Percentiles rank a stretch among this genome's conserved stretches.
Conservation (phyloP, 208 protist genomes). For the Wallacemonas rigidus region DNA sequence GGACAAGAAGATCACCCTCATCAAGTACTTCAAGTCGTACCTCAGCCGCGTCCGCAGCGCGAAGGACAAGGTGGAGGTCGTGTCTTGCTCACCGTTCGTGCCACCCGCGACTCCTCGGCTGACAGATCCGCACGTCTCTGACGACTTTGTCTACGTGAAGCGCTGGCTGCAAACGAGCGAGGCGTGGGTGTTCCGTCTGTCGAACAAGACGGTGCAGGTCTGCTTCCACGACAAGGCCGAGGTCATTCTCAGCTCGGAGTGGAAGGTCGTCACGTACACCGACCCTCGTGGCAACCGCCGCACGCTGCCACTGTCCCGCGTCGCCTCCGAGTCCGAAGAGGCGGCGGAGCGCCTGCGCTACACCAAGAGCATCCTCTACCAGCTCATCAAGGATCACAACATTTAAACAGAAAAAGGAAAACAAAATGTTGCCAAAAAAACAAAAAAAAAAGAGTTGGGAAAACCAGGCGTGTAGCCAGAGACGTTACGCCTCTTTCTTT, state of each 20-base stretch:
- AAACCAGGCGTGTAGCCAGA: background rate
- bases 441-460: background rate
- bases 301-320: conserved; percentile 35
- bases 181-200: conserved; percentile 96
- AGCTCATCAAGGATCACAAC: conserved; percentile 41
- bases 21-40: conserved; percentile 96
- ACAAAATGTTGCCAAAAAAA: background rate
- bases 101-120: conserved; percentile 29
- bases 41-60: conserved; percentile 57
- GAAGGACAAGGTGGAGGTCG: conserved; percentile 60
- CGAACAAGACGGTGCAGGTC: conserved; percentile 95
- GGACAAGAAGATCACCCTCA: conserved; percentile 97
- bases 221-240: conserved; percentile 94
- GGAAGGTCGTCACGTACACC: conserved; percentile 89
- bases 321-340: conserved; percentile 36
- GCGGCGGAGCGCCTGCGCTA: conserved; percentile 37
- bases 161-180: conserved; percentile 93
- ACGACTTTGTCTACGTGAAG: conserved; percentile 93
- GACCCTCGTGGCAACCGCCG: conserved; percentile 36
- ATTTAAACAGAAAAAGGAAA: conserved; percentile 20
- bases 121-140: conserved; percentile 54
- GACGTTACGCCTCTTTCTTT: too few species aligned
- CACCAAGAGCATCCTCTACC: conserved; percentile 40
- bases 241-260: conserved; percentile 92
- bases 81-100: conserved; percentile 59